A percentile compares a stretch with the other conserved stretches of the same genome.
Conservation (phyloP, 306 rosid species). For the Rosa rugosa region DNA sequence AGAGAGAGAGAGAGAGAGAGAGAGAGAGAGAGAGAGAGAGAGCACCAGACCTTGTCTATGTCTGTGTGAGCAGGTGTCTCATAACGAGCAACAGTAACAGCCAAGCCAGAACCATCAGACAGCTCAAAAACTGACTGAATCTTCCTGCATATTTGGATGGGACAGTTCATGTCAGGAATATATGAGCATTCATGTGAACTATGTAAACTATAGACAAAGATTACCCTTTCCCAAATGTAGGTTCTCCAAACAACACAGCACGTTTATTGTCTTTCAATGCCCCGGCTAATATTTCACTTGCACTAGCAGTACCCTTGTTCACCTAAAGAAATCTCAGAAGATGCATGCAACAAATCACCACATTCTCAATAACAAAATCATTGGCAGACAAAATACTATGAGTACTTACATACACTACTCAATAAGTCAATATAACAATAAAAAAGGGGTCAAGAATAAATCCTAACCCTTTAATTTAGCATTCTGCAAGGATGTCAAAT, state of each 20-base stretch:
- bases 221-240: conserved; percentile 96
- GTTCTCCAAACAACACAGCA: conserved; percentile 87
- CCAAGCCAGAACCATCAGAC: conserved; percentile 95
- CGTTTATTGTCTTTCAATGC: conserved; percentile 95
- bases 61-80: conserved; percentile 92
- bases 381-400: neutral
- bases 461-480: neutral
- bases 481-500: neutral
- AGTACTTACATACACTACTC: neutral
- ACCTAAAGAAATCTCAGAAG: conserved; percentile 53
- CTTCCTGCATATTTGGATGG: conserved; percentile 57
- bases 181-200: conserved; percentile 4
- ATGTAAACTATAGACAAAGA: conserved; percentile 20
- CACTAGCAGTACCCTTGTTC: conserved; percentile 98
- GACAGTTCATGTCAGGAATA: conserved; percentile 29
- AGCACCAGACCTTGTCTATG: conserved; percentile 68
- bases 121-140: conserved; percentile 93
- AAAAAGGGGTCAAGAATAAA: neutral
- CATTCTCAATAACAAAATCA: neutral
- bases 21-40: conserved; percentile 11
- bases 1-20: neutral
- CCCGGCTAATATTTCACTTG: conserved; percentile 96
- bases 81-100: conserved; percentile 89
- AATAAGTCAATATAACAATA: neutral
- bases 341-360: conserved; percentile 5